phyloP scores from a whole-genome alignment of 1,284 basidiomycete species.

The Hemileia vastatrix region DNA sequence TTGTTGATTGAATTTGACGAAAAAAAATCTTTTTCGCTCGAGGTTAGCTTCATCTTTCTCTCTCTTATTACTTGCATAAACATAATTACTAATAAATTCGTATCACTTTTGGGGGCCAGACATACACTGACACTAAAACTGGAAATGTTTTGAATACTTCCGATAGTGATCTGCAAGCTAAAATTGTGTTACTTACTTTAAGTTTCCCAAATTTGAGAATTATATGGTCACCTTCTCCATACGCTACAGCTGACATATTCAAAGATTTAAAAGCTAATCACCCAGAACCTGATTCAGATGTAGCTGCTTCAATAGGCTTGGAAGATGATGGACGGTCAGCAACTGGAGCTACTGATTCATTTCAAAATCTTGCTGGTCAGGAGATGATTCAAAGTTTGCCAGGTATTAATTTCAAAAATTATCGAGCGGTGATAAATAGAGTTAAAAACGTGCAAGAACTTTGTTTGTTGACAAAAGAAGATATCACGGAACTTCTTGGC shows the following conservation, averaged over 20 bases:
- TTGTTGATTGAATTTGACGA: slow-evolving; percentile 98
- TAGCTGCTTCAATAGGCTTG: slow-evolving; percentile 67
- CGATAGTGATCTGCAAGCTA: slow-evolving; percentile 51
- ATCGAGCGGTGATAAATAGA: background rate
- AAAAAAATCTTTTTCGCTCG: slow-evolving; percentile 81
- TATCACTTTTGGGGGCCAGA: slow-evolving; percentile 25
- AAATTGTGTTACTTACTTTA: slow-evolving; percentile 77
- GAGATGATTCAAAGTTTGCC: slow-evolving; percentile 17
- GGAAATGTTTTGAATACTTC: slow-evolving; percentile 27
- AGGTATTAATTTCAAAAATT: slow-evolving; percentile 11
- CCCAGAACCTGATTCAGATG: slow-evolving; percentile 67
- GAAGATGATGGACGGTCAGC: slow-evolving; percentile 47
- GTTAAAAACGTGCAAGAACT: slow-evolving; percentile 14
- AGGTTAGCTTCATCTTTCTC: background rate
- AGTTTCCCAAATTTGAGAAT: slow-evolving; percentile 83
- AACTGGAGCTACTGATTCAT: slow-evolving; percentile 25
- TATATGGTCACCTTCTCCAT: slow-evolving; percentile 94
- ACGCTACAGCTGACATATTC: slow-evolving; percentile 83
- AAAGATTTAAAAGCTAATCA: slow-evolving; percentile 78
- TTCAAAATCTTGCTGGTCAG: slow-evolving; percentile 18
- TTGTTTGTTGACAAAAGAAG: slow-evolving; percentile 10
- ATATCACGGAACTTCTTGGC: slow-evolving; percentile 15
- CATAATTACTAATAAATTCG: too few relatives aligned
- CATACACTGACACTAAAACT: slow-evolving; percentile 28
- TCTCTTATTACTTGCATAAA: too few relatives aligned